phyloP scores from a whole-genome alignment of 1,284 basidiomycete genomes.

The Leccinum colubrinum region DNA sequence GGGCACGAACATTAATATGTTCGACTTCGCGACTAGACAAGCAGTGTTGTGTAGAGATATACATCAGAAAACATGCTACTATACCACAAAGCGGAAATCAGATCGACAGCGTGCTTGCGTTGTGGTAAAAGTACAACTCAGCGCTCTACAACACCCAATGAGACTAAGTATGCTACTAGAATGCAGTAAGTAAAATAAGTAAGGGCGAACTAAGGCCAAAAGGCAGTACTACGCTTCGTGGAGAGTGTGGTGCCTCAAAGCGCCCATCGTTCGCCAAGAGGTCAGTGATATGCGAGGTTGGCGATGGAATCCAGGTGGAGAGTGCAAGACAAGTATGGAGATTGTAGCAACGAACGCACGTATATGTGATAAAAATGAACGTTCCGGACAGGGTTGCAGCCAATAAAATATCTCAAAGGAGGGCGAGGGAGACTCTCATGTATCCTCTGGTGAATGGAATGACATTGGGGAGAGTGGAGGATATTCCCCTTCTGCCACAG shows the following conservation, averaged over 20 bases:
- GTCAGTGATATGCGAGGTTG: slow-evolving; percentile 14
- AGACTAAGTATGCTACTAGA: slow-evolving; percentile 34
- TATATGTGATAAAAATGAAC: slow-evolving; percentile 30
- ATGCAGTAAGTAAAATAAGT: slow-evolving; percentile 33
- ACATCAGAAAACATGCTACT: slow-evolving; percentile 11
- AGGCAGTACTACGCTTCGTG: slow-evolving; percentile 17
- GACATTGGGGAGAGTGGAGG: slow-evolving; percentile 72
- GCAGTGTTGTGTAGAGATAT: slow-evolving; percentile 15
- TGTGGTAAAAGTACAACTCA: slow-evolving; percentile 36
- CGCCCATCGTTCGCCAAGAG: slow-evolving; percentile 16
- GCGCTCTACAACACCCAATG: slow-evolving; percentile 31
- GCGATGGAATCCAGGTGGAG: slow-evolving; percentile 17
- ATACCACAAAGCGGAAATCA: slow-evolving; percentile 6
- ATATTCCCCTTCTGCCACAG: slow-evolving; percentile 73
- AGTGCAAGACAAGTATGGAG: slow-evolving; percentile 14
- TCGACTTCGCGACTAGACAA: not conserved
- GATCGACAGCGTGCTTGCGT: slow-evolving; percentile 16
- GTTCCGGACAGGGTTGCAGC: slow-evolving; percentile 19
- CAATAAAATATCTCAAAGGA: slow-evolving; percentile 30
- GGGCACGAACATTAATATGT: slow-evolving; percentile 39
- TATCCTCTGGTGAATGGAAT: slow-evolving; percentile 55
- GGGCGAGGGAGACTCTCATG: slow-evolving; percentile 25
- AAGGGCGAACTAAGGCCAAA: slow-evolving; percentile 20
- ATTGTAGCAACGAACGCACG: slow-evolving; percentile 32
- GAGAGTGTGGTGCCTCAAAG: not conserved